These are phyloP conservation scores for Pythium diclinum DNA, from an alignment of 352 stramenopile genomes.

Conservation along the genomic window DNA sequence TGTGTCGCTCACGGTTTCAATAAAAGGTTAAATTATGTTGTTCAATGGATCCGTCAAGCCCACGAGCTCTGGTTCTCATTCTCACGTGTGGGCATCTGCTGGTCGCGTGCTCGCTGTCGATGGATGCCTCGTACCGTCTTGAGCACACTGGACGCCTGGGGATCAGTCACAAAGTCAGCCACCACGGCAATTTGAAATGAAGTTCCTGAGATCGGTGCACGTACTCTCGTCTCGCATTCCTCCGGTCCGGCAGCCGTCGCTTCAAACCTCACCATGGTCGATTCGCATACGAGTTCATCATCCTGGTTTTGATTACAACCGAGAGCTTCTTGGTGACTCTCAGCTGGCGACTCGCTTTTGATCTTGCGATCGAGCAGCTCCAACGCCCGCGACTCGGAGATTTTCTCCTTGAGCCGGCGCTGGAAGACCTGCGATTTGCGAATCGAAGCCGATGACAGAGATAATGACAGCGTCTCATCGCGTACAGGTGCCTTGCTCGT, in stretches of 20 bases:
- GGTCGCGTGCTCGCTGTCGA: slow-evolving; percentile 26
- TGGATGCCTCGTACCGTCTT: slow-evolving; percentile 44
- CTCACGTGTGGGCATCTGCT: background rate
- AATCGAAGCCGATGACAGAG: slow-evolving; percentile 4
- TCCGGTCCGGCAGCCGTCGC: slow-evolving; percentile 8
- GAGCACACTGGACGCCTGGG: slow-evolving; percentile 35
- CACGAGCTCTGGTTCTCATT: slow-evolving; percentile 22
- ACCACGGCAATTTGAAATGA: background rate
- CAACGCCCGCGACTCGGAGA: slow-evolving; percentile 69
- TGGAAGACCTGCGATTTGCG: slow-evolving; percentile 42
- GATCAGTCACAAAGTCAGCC: background rate
- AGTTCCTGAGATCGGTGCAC: background rate
- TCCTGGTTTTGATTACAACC: slow-evolving; percentile 38
- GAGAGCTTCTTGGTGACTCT: background rate
- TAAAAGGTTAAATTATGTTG: slow-evolving; percentile 18
- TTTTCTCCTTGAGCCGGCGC: slow-evolving; percentile 52
- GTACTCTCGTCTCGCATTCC: slow-evolving; percentile 33
- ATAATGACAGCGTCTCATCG: background rate
- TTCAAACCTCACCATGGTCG: slow-evolving; percentile 59
- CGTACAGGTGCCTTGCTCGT: background rate
- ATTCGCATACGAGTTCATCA: slow-evolving; percentile 73
- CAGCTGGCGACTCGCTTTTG: slow-evolving; percentile 12
- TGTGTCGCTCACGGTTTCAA: background rate
- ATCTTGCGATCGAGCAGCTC: slow-evolving; percentile 58
- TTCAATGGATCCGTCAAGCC: background rate